These are phyloP conservation scores for Lomentospora prolificans DNA, from an alignment of 2,329 filamentous ascomycete genomes.

Conservation along the genomic window DNA sequence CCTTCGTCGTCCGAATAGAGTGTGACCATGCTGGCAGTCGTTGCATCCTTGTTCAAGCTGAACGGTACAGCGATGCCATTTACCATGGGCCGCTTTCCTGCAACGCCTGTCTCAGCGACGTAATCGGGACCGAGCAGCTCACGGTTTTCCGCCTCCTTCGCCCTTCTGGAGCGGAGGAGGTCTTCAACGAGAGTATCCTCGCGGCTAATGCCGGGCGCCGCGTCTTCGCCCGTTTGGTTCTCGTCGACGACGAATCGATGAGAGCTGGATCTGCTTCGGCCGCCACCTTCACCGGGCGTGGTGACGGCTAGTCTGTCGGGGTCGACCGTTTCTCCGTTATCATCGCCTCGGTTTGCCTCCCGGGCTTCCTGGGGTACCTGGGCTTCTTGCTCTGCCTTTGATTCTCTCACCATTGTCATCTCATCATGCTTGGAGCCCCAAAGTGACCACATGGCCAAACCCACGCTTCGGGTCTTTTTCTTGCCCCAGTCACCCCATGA, in stretches of 20 bases:
- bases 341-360: no score
- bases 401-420: constrained; percentile 52
- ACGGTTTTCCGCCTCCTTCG: constrained; percentile 21
- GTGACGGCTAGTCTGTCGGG: background rate
- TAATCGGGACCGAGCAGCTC: constrained; percentile 21
- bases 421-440: constrained; percentile 90
- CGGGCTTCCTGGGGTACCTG: constrained; percentile 1
- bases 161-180: constrained; percentile 31
- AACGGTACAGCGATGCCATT: constrained; percentile 66
- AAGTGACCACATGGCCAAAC: constrained; percentile 71
- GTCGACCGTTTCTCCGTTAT: background rate
- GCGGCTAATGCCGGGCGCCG: constrained; percentile 15
- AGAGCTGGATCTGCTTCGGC: constrained; percentile 29
- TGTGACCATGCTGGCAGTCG: constrained; percentile 63
- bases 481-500: constrained; percentile 33
- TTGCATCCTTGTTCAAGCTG: constrained; percentile 51
- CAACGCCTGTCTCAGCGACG: constrained; percentile 36
- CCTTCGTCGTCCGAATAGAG: constrained; percentile 31
- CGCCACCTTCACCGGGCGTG: constrained; percentile 15
- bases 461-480: constrained; percentile 58
- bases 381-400: constrained; percentile 34
- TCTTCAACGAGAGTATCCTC: constrained; percentile 31
- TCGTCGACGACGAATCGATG: constrained; percentile 40
- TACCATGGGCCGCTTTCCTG: constrained; percentile 55
- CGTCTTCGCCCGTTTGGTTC: constrained; percentile 30